Evolutionary conservation across 2,329 filamentous ascomycete species (phyloP), one percentile per base, ranked within the genome.

Genomic region (Botrytis elliptica): DNA sequence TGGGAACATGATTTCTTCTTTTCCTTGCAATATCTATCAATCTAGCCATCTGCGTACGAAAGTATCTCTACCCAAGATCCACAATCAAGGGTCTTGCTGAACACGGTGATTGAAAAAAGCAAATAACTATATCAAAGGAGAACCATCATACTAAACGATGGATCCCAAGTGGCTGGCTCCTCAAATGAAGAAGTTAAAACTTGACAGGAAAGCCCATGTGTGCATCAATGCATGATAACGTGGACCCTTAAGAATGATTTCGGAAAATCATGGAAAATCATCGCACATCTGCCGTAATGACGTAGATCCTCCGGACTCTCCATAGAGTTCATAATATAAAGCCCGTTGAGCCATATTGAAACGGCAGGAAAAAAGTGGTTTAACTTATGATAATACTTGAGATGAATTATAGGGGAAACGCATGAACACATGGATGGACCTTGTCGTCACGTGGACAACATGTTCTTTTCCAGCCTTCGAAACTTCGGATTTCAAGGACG

Each of bases 171-270:
- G 65, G 29, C 52, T 62, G 33, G 52, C n/a, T 60, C 33, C 2
- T 9, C 59, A 59, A 60, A 44, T 29, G 62, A n/a, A 55, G 64
- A 40, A 18, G 20, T 7, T 10, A 60, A 18, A n/a, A 18, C 18
- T 68, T 68, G 49, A 72, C 64, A 68, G 70, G 70, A 68, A 60
- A 42, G 29, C 29, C 70, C 70, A 60, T 72, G 70, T 72, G 70
- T 36, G 29, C 57, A 72, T 72, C 70, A 72, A 72, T 72, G 70
- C 70, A 68, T 59, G 67, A 68, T 46, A 67, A 49, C 42, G 22
- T 68, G 49, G 70, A 66, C 60, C 38, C n/a, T 59, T 69, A 57
- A 25, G 49, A 33, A 57, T 57, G 66, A 69, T 29, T 57, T 57
- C 38, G 38, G 49, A 69, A 40, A 29, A 69, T 69, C 66, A 57